phyloP scores from a whole-genome alignment of 2,329 filamentous ascomycete genomes.

The Neurospora sp. region DNA sequence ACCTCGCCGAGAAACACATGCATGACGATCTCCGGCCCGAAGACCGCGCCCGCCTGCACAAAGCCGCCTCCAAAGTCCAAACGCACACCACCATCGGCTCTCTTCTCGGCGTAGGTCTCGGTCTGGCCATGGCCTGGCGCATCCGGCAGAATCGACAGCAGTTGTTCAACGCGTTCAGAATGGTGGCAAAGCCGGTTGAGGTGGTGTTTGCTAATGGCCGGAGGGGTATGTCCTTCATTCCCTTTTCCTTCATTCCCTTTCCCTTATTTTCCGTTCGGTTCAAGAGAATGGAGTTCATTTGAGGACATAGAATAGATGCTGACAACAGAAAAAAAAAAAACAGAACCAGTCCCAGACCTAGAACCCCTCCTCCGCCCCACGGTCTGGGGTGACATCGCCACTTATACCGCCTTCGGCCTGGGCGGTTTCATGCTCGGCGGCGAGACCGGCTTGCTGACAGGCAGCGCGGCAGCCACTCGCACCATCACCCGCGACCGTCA shows the following conservation, averaged over 20 bases:
- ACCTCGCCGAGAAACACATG: slow-evolving; percentile 47
- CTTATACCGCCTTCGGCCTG: slow-evolving; percentile 51
- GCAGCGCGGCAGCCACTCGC: slow-evolving; percentile 41
- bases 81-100: slow-evolving; percentile 49
- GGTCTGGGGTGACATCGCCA: slow-evolving; percentile 47
- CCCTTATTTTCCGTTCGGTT: too few species aligned
- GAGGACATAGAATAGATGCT: background rate
- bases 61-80: slow-evolving; percentile 44
- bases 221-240: slow-evolving; percentile 29
- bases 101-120: slow-evolving; percentile 48
- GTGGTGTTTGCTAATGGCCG: slow-evolving; percentile 53
- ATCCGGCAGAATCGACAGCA: slow-evolving; percentile 42
- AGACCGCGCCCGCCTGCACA: slow-evolving; percentile 48
- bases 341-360: slow-evolving; percentile 52
- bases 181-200: slow-evolving; percentile 50
- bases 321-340: slow-evolving; percentile 28
- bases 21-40: slow-evolving; percentile 41
- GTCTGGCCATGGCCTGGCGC: slow-evolving; percentile 45
- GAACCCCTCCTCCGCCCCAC: slow-evolving; percentile 47
- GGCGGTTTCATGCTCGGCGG: slow-evolving; percentile 56
- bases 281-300: too few species aligned
- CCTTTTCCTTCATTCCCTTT: slow-evolving; percentile 4
- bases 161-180: slow-evolving; percentile 53
- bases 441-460: slow-evolving; percentile 50
- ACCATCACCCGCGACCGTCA: slow-evolving; percentile 44